Evolutionary conservation across 1,284 basidiomycete genomes (phyloP), one percentile per base, ranked within the genome.

Genomic region (Cystobasidiaceae sp.): DNA sequence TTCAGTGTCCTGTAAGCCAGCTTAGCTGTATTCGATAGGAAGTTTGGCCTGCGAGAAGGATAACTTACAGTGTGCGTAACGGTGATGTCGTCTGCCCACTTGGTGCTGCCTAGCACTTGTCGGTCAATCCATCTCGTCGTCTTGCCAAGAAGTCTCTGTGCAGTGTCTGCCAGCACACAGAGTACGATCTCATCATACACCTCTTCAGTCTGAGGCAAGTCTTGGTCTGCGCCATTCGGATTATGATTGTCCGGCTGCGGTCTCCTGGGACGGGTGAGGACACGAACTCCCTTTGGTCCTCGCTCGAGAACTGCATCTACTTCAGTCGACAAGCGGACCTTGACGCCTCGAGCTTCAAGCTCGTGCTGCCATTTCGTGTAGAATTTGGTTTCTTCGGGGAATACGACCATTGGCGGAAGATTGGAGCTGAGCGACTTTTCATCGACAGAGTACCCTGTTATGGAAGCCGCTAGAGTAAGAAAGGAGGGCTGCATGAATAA

Each of bases 121-220:
- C 77, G 80, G 75, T 87, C 86, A 69, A 82, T 75, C 80, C 81
- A 84, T 1, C 79, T 78, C 1, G 84, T 82, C 45, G 81, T 76
- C 56, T 81, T 80, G 17, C 82, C 82, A 7, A 86, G 78, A 1
- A 86, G 74, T 56, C 80, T 79, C 69, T 84, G 77, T 7, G 81
- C 81, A 0, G 83, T 82, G 68, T 86, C 84, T 2, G 85, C 85
- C 34, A 83, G 76, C 9, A 82, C 82, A 60, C 78, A 79, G 9
- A 87, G 75, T 23, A 87, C 82, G 62, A 87, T 77, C 71, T 86
- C 84, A 73, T 86, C 85, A 71, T 82, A 86, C 17, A 75, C 76
- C 61, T 83, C 84, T 19, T 78, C 74, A 17, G 74, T 70, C 43
- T 44, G 51, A 6, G 74, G 69, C 4, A 76, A 39, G 50, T 77